Evolutionary conservation across 2,329 filamentous ascomycete genomes (phyloP), one percentile per base, ranked within the genome.

Genomic region (Colletotrichum somersetense): DNA sequence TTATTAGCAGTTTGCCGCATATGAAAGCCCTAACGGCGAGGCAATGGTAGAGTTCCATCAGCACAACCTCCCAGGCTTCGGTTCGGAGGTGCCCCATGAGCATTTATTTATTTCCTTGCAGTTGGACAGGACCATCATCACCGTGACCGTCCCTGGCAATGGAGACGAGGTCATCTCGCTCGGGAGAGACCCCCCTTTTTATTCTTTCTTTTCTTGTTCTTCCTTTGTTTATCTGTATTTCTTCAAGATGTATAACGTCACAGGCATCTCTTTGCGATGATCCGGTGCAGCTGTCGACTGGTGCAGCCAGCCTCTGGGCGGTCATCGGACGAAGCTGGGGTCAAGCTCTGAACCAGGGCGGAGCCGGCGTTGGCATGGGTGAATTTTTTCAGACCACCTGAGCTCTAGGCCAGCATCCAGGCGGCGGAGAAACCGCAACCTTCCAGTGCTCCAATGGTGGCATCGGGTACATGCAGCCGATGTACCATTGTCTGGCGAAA

Each of bases 301-400:
- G 66, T 72, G 46, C 40, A 42, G 35, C 35, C 42, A 59, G 66
- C 50, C n/a, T 44, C 55, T 64, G 57, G 58, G 55, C 66, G 48
- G 59, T 57, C 70, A 72, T 72, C 70, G 61, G 70, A 72, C 61
- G 69, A 72, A 72, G 66, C 55, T 65, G 69, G 59, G 59, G 66
- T 66, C 59, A 66, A 66, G 55, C 69, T 69, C 23, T 72, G 66
- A 55, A 59, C 40, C 48, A 61, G 59, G 64, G 70, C 70, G 70
- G 70, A 70, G 70, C 66, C 70, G 55, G 69, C 66, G 59, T 70
- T 72, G 59, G 33, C 70, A 64, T 69, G 55, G 30, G 69, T 48
- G 53, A 69, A 72, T 69, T 69, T 69, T 30, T 72, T 72, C 66
- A 65, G 70, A 61, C 69, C 70, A 72, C 70, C 66, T 65, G 70